Percentiles rank a stretch among this genome's conserved stretches.
phyloP scores from a whole-genome alignment of 306 rosid genomes.

The Geum urbanum region DNA sequence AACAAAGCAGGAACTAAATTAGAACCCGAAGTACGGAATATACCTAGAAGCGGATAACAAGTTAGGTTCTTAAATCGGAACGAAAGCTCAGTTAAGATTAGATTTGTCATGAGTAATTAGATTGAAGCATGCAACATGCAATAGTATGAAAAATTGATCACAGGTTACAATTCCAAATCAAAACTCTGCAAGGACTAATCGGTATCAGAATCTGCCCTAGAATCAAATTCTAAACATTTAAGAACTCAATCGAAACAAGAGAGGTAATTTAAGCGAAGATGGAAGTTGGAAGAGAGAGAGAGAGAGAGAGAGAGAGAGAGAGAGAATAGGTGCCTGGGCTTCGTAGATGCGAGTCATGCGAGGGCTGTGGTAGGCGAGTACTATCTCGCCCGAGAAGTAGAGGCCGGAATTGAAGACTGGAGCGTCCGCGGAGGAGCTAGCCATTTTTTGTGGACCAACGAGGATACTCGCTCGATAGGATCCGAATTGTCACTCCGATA shows the following conservation, averaged over 20 bases:
- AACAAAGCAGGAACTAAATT: neutral
- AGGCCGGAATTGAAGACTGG: conserved; percentile 38
- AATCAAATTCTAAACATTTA: neutral
- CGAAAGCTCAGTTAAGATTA: neutral
- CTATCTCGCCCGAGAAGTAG: conserved; percentile 68
- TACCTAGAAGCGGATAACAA: neutral
- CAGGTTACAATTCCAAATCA: neutral
- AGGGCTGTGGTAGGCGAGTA: conserved; percentile 63
- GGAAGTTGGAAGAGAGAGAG: neutral
- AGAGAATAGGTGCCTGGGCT: conserved; percentile 53
- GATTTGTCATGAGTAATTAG: neutral
- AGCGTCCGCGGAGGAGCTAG: conserved; percentile 56
- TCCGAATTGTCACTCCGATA: neutral
- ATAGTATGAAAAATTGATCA: neutral
- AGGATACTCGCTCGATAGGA: neutral
- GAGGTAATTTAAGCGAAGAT: neutral
- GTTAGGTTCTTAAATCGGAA: neutral
- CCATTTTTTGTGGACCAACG: conserved; percentile 33
- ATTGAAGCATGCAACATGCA: neutral
- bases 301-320: neutral
- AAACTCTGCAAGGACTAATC: neutral
- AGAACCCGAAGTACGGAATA: neutral
- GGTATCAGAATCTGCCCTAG: neutral
- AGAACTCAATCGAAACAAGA: neutral
- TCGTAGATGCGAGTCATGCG: conserved; percentile 59